Conservation (phyloP, 2,329 filamentous ascomycete genomes). For the Knufia fluminis region DNA sequence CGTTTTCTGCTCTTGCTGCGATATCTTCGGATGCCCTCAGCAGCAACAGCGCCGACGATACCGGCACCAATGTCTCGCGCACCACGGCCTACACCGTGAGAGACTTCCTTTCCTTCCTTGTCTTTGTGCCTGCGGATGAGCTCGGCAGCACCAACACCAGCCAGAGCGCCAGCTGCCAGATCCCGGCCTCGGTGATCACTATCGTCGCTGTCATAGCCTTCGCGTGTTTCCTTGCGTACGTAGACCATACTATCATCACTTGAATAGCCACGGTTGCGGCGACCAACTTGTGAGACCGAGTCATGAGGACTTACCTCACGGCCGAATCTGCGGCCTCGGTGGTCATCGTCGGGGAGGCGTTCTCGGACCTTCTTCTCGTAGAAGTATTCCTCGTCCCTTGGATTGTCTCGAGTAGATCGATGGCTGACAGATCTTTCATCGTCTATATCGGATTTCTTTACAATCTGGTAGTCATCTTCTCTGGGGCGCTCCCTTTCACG, state of each 20-base stretch:
- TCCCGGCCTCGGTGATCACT: slow-evolving; percentile 47
- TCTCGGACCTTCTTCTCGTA: slow-evolving; percentile 24
- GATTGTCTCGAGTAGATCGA: slow-evolving; percentile 23
- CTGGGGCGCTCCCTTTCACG: slow-evolving; percentile 36
- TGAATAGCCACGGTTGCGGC: slow-evolving; percentile 39
- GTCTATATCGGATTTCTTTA: slow-evolving; percentile 49
- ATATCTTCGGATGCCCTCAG: slow-evolving; percentile 46
- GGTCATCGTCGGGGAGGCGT: slow-evolving; percentile 44
- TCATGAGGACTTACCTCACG: slow-evolving; percentile 43
- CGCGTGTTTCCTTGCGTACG: slow-evolving; percentile 41
- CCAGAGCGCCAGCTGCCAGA: slow-evolving; percentile 53
- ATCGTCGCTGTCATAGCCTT: slow-evolving; percentile 26
- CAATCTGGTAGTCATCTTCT: slow-evolving; percentile 50
- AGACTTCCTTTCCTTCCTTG: slow-evolving; percentile 46
- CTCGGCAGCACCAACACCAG: slow-evolving; percentile 52
- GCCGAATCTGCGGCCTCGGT: slow-evolving; percentile 49
- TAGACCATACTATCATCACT: slow-evolving; percentile 55
- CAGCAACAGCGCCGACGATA: slow-evolving; percentile 52
- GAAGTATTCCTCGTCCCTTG: slow-evolving; percentile 23
- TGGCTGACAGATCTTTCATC: slow-evolving; percentile 32
- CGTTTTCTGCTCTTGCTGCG: slow-evolving; percentile 41
- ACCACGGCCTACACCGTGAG: slow-evolving; percentile 41
- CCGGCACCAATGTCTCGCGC: slow-evolving; percentile 49
- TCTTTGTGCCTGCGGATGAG: slow-evolving; percentile 50
- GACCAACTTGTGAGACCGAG: slow-evolving; percentile 42